Evolutionary conservation across 2,329 filamentous ascomycete species (phyloP).

Genomic region (Drechslerella dactyloides): DNA sequence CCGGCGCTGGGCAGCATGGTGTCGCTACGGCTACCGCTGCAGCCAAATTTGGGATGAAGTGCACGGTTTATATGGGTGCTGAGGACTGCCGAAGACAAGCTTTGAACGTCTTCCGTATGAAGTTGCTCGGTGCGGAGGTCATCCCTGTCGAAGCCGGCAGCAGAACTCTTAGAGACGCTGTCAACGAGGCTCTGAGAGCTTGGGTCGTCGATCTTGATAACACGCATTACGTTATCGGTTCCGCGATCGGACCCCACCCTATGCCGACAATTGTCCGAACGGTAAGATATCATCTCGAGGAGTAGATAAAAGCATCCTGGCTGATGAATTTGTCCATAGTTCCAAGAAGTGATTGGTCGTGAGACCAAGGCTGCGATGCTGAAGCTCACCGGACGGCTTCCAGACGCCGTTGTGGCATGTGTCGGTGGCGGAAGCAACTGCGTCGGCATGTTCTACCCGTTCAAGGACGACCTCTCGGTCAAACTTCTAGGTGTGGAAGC

Average conservation of each 20-base stretch:
- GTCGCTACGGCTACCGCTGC: constrained; percentile 97
- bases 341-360: constrained; percentile 94
- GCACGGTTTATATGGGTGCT: constrained; percentile 97
- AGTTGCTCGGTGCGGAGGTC: constrained; percentile 89
- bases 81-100: constrained; percentile 96
- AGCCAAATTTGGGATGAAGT: constrained; percentile 97
- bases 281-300: constrained; percentile 4
- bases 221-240: constrained; percentile 98
- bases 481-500: constrained; percentile 94
- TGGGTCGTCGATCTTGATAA: constrained; percentile 94
- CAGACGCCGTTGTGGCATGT: constrained; percentile 94
- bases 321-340: constrained; percentile 58
- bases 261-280: constrained; percentile 98
- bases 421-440: constrained; percentile 96
- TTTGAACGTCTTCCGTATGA: constrained; percentile 98
- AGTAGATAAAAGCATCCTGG: not conserved
- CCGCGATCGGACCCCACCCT: constrained; percentile 94
- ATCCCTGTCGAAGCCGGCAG: constrained; percentile 91
- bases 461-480: constrained; percentile 81
- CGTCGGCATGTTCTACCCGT: constrained; percentile 97
- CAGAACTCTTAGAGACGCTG: constrained; percentile 62
- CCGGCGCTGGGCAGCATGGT: constrained; percentile 95
- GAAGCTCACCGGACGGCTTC: constrained; percentile 81
- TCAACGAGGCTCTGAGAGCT: constrained; percentile 71
- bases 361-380: constrained; percentile 94